Evolutionary conservation across 352 stramenopile species (phyloP).

Genomic region (Pythium brassicae): DNA sequence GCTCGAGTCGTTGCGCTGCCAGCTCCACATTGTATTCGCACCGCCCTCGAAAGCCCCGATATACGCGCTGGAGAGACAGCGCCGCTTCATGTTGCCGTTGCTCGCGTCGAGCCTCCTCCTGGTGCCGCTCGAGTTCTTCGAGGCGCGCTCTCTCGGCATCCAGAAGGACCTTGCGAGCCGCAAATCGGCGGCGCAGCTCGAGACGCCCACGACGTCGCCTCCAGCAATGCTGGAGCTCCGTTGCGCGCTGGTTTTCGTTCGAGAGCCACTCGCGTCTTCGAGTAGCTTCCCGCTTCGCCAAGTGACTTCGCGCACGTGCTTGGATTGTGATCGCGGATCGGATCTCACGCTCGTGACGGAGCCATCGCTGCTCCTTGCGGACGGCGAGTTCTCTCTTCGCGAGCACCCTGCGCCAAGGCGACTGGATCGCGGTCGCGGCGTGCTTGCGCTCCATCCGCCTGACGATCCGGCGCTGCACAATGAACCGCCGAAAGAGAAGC

Average conservation of each 20-base stretch:
- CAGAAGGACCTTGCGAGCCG: slow-evolving; percentile 19
- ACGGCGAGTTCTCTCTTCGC: slow-evolving; percentile 18
- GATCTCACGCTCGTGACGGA: slow-evolving; percentile 13
- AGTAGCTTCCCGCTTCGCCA: slow-evolving; percentile 16
- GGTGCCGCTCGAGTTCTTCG: slow-evolving; percentile 19
- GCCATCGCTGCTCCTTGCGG: slow-evolving; percentile 5
- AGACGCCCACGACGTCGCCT: slow-evolving; percentile 13
- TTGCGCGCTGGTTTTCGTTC: slow-evolving; percentile 11
- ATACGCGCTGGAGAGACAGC: slow-evolving; percentile 33
- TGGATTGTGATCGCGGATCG: slow-evolving; percentile 28
- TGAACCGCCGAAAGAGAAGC: slow-evolving; percentile 39
- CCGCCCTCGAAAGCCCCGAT: slow-evolving; percentile 29
- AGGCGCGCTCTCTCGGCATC: slow-evolving; percentile 22
- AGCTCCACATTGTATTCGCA: slow-evolving; percentile 17
- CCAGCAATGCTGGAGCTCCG: slow-evolving; percentile 23
- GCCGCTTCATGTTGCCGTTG: slow-evolving; percentile 13
- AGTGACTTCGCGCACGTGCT: slow-evolving; percentile 15
- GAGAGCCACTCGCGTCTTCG: slow-evolving; percentile 16
- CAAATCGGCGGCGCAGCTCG: slow-evolving; percentile 22
- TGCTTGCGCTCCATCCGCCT: slow-evolving; percentile 14
- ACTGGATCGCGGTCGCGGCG: slow-evolving; percentile 32
- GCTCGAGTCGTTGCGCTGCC: slow-evolving; percentile 15
- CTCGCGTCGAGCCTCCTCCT: slow-evolving; percentile 12
- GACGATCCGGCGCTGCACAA: slow-evolving; percentile 23
- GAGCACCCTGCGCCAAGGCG: slow-evolving; percentile 23